Evolutionary conservation across 1,139 yeast genomes (phyloP).

Genomic region (Pichia sp.): DNA sequence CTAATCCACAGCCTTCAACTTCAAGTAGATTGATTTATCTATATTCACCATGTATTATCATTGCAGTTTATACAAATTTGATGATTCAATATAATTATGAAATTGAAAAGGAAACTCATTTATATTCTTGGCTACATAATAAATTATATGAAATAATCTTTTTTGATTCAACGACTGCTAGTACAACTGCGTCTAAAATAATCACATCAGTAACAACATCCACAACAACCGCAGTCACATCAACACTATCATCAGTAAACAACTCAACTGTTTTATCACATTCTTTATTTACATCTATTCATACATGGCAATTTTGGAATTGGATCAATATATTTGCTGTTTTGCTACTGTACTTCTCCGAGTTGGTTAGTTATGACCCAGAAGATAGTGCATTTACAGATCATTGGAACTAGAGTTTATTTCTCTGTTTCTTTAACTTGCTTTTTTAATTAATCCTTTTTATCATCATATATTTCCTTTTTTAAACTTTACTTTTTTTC

Average conservation of each 20-base stretch:
- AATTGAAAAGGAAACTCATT: conserved; percentile 36
- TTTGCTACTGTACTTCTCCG: conserved; percentile 70
- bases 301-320: conserved; percentile 93
- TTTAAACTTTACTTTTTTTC: background rate
- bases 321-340: conserved; percentile 88
- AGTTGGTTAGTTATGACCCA: conserved; percentile 38
- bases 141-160: conserved; percentile 7
- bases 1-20: conserved; percentile 15
- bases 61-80: conserved; percentile 90
- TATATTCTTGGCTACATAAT: conserved; percentile 24
- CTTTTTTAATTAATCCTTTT: background rate
- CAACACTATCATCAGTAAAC: background rate
- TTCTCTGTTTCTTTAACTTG: background rate
- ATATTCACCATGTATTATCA: conserved; percentile 87
- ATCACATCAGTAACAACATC: background rate
- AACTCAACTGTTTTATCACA: background rate
- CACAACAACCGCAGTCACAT: background rate
- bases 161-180: background rate
- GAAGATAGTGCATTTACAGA: conserved; percentile 29
- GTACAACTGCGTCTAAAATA: background rate
- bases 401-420: conserved; percentile 24
- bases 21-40: conserved; percentile 65
- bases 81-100: conserved; percentile 86
- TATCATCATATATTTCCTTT: background rate
- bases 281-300: conserved; percentile 33